phyloP scores from a whole-genome alignment of 495 filamentous ascomycete species.

The Hyaloscypha variabilis region DNA sequence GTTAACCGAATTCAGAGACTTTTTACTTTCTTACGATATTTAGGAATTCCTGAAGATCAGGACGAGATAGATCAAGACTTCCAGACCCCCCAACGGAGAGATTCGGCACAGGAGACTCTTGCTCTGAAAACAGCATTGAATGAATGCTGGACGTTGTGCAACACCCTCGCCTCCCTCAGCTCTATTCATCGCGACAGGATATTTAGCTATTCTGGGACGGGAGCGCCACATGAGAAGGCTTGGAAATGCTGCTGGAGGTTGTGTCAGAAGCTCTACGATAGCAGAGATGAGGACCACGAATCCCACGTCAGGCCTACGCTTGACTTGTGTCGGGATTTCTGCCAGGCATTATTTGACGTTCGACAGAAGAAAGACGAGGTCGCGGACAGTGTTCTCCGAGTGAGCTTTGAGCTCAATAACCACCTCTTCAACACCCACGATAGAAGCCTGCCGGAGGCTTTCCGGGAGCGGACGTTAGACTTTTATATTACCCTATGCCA shows the following conservation, averaged over 20 bases:
- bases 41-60: constrained; percentile 53
- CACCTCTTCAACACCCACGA: constrained; percentile 93
- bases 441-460: constrained; percentile 80
- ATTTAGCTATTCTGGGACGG: constrained; percentile 68
- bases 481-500: constrained; percentile 95
- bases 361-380: constrained; percentile 73
- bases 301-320: constrained; percentile 76
- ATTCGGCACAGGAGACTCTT: constrained; percentile 65
- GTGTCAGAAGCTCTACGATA: constrained; percentile 86
- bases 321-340: constrained; percentile 89
- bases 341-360: constrained; percentile 85
- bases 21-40: constrained; percentile 24
- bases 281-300: constrained; percentile 69
- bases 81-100: constrained; percentile 40
- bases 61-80: constrained; percentile 36
- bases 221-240: constrained; percentile 77
- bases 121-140: constrained; percentile 76
- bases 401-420: constrained; percentile 94
- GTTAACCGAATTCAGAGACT: constrained; percentile 23
- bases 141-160: constrained; percentile 95
- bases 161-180: constrained; percentile 83
- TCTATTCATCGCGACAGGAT: constrained; percentile 80
- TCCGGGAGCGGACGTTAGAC: constrained; percentile 85
- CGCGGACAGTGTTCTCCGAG: constrained; percentile 80
- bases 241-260: constrained; percentile 93